phyloP scores from a whole-genome alignment of 2,329 filamentous ascomycete genomes.

The Penicillium sp. region DNA sequence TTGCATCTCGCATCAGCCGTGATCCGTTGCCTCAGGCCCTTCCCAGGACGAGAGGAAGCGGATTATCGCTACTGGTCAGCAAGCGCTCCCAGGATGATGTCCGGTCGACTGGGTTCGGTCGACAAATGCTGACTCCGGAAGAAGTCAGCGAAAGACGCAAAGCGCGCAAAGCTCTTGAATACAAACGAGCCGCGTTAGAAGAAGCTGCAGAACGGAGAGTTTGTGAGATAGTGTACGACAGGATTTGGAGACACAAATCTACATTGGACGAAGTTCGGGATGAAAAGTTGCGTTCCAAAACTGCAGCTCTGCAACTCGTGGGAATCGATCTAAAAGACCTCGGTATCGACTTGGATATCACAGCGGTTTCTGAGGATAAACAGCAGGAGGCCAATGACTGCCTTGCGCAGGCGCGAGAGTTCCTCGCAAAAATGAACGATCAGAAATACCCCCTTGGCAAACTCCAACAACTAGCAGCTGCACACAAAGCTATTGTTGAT shows the following conservation, averaged over 20 bases:
- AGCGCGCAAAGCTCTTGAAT: conserved; percentile 69
- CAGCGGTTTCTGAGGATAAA: conserved; percentile 51
- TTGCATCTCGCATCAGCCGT: conserved; percentile 69
- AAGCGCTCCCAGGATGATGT: conserved; percentile 35
- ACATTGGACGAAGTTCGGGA: conserved; percentile 94
- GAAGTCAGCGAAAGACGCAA: conserved; percentile 77
- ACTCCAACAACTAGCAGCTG: conserved; percentile 77
- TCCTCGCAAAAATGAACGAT: conserved; percentile 75
- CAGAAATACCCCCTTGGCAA: conserved; percentile 87
- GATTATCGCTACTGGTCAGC: conserved; percentile 50
- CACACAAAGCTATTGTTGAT: conserved; percentile 92
- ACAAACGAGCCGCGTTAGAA: conserved; percentile 71
- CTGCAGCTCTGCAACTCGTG: conserved; percentile 81
- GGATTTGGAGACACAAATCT: conserved; percentile 84
- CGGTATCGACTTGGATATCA: conserved; percentile 63
- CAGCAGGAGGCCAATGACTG: conserved; percentile 66
- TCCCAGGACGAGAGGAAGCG: conserved; percentile 53
- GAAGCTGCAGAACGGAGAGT: conserved; percentile 85
- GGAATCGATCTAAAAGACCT: conserved; percentile 84
- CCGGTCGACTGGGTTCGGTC: conserved; percentile 47
- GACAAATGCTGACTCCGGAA: conserved; percentile 85
- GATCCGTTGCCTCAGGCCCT: conserved; percentile 57
- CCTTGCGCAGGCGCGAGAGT: conserved; percentile 64
- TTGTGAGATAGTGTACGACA: conserved; percentile 78
- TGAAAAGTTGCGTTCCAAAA: conserved; percentile 89